Base-by-base conservation (phyloP, 371 early-diverging fungal genomes). In the Mucor mucedo region DNA sequence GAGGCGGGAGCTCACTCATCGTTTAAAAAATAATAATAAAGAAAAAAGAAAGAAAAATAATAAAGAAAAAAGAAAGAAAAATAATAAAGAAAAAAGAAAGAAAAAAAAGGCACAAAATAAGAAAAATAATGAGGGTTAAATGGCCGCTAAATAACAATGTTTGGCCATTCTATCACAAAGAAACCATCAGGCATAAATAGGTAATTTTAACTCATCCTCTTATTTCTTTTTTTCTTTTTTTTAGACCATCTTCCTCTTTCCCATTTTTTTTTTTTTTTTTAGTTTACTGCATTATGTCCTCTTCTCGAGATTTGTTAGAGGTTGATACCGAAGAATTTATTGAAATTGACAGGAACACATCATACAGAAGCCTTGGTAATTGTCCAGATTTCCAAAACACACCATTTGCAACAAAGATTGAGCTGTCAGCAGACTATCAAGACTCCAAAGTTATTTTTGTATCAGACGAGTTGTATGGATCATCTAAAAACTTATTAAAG, bases 1-100 rank as follows among this genome's bases (percentile, higher is more conserved):
- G 66, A 27, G 71, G 62, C 39, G 64, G 58, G 9, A 61, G 52
- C 55, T 68, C 69, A 67, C 69, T 69, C 69, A 68, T 72, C 32
- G 29, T 30, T 14, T n/a, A 13, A 11, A 28, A 50, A 48, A 41
- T 35, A 47, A 53, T 41, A 45, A 21, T 13, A 50, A 16, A 6
- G 21, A 29, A 4, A 10, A 21, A 48, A 48, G n/a, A 48, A 21
- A n/a, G n/a, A n/a, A n/a, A n/a, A 47, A 53, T 41, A 45, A 21
- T 13, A 50, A 16, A 6, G 21, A 29, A 4, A 10, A 21, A 48
- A 48, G n/a, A 48, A 21, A n/a, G n/a, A n/a, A n/a, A n/a, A 47
- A 53, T 41, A 45, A 21, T 13, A 50, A 16, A 6, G 21, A 29
- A 4, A 10, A 21, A 48, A 48, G n/a, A 48, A 21, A n/a, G n/a